These are phyloP conservation scores for Aspergillus conjunctus DNA, from an alignment of 495 filamentous ascomycete genomes.

Conservation along the genomic window DNA sequence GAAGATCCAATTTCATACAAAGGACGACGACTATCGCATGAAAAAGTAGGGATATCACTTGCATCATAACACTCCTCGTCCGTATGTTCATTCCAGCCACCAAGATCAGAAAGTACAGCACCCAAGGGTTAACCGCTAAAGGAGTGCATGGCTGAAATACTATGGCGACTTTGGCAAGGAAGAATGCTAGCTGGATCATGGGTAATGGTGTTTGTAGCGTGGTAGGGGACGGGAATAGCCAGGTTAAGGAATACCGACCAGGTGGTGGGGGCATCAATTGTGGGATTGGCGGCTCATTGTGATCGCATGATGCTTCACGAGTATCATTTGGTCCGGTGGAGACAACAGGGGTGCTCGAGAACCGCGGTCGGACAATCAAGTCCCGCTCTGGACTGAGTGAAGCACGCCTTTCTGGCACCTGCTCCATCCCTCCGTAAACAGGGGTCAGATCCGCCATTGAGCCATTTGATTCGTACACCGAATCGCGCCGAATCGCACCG, in stretches of 20 bases:
- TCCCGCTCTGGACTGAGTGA: constrained; percentile 39
- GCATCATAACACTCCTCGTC: constrained; percentile 28
- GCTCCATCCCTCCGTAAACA: constrained; percentile 19
- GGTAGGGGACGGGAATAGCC: constrained; percentile 25
- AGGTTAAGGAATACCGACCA: constrained; percentile 32
- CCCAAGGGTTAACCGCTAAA: constrained; percentile 56
- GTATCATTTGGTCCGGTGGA: constrained; percentile 21
- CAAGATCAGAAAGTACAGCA: constrained; percentile 62
- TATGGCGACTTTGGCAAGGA: constrained; percentile 58
- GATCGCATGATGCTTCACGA: constrained; percentile 32
- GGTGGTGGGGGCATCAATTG: constrained; percentile 62
- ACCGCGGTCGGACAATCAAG: constrained; percentile 41
- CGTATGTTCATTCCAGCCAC: constrained; percentile 58
- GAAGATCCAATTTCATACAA: constrained; percentile 33
- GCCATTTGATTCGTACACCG: constrained; percentile 34
- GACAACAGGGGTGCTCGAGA: constrained; percentile 28
- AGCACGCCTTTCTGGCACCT: constrained; percentile 24
- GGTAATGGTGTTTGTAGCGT: constrained; percentile 30
- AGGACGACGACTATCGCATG: constrained; percentile 39
- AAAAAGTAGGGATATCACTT: constrained; percentile 29
- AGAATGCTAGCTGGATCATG: constrained; percentile 45
- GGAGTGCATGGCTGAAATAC: constrained; percentile 63
- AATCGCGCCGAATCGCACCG: constrained; percentile 33
- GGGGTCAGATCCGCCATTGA: constrained; percentile 26
- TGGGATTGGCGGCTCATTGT: constrained; percentile 43